Evolutionary conservation across 2,329 filamentous ascomycete species (phyloP).

Genomic region (Colletotrichum filicis): DNA sequence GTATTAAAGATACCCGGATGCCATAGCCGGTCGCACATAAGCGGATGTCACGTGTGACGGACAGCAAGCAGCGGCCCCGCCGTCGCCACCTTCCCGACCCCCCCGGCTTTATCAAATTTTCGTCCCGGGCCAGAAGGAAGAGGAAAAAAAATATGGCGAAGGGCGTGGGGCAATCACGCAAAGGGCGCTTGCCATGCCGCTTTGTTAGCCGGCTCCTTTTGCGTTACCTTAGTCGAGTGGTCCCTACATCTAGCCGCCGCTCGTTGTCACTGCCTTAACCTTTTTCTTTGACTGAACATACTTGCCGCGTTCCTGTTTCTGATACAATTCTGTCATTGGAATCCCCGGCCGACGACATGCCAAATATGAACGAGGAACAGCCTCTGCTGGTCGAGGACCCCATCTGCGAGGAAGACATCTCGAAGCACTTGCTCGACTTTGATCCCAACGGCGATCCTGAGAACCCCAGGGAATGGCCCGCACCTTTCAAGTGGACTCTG

Average conservation of each 20-base stretch:
- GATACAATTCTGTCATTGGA: background rate
- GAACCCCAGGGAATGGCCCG: slow-evolving; percentile 65
- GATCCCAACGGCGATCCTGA: slow-evolving; percentile 36
- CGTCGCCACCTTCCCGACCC: slow-evolving; percentile 8
- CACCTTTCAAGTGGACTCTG: slow-evolving; percentile 62
- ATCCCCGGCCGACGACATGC: background rate
- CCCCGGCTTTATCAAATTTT: slow-evolving; percentile 18
- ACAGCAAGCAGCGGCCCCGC: slow-evolving; percentile 5
- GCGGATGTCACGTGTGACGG: slow-evolving; percentile 11
- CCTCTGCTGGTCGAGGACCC: slow-evolving; percentile 29
- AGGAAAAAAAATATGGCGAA: slow-evolving; percentile 2
- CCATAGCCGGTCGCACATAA: background rate
- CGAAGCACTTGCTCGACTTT: slow-evolving; percentile 34
- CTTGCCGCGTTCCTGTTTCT: background rate
- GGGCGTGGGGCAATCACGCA: slow-evolving; percentile 31
- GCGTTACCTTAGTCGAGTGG: background rate
- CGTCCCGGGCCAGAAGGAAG: background rate
- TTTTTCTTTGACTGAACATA: background rate
- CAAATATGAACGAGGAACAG: slow-evolving; percentile 19
- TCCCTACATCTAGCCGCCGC: background rate
- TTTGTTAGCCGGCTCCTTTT: background rate
- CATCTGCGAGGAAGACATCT: slow-evolving; percentile 25
- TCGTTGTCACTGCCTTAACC: background rate
- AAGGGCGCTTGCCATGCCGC: background rate
- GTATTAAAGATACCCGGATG: background rate